Base-by-base conservation (phyloP, 208 protist genomes). In the Herpetomonas tarakana region DNA sequence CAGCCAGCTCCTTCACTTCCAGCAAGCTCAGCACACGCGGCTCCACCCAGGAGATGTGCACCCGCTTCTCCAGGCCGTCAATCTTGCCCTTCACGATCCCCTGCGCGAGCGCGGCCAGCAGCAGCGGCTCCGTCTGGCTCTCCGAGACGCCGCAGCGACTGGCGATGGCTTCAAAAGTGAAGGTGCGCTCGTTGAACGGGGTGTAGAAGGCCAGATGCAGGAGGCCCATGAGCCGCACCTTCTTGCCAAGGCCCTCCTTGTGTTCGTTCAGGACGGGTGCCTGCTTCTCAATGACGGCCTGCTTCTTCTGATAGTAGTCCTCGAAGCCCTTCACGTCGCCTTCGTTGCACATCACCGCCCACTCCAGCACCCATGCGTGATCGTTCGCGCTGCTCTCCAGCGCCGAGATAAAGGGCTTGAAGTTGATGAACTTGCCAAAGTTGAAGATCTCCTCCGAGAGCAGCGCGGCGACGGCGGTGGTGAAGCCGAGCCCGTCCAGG, bases 191-290 rank as follows among this genome's bases (percentile, higher is more conserved):
- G 38, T 93, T 88, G n/a, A 96, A 78, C 9, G 96, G 92, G 1
- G 87, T 92, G 63, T 87, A 86, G 74, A 98, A 98, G 31, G 98
- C 87, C 9, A 98, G 78, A 65, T 99, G 91, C 9, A 98, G 93
- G 24, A 99, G 78, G 18, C 85, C 80, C 74, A 98, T 96, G 38
- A 99, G 87, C 12, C 91, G 83, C 49, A 98, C 93, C 71, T 98
- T 97, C 71, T 78, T 89, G 26, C 55, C 62, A 41, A 77, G 62
- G 27, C 75, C 69, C 4, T 65, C 59, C 19, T 56, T 58, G 2
- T 62, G 27, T 0, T 72, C 79, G 22, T 22, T 41, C 18, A 63
- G 52, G 0, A 94, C 66, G 41, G 62, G 66, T 1, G 64, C 31
- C 55, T 70, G 55, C 16, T 66, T 7, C 21, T 11, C 35, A 52